These are phyloP conservation scores for Saccharum hybrid DNA, from an alignment of 202 grass and related monocot genomes.

Conservation along the genomic window DNA sequence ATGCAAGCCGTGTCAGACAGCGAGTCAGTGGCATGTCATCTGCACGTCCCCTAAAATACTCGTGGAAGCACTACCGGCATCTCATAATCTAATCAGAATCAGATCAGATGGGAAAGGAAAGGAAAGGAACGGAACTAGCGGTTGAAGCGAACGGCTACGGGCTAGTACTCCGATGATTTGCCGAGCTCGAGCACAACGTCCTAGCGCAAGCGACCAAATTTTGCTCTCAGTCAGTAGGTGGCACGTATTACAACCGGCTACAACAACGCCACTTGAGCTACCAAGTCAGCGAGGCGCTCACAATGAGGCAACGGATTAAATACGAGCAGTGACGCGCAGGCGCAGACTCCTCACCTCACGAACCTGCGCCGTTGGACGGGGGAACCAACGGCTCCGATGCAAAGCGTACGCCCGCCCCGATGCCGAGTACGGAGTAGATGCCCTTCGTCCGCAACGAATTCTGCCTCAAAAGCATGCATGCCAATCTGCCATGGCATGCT, in stretches of 20 bases:
- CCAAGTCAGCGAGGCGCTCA: conserved; percentile 32
- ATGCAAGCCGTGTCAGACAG: conserved; percentile 12
- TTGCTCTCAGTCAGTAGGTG: conserved; percentile 8
- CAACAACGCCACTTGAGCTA: conserved; percentile 49
- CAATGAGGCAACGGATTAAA: not conserved
- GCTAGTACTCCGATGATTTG: conserved; percentile 28
- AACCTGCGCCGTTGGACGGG: not conserved
- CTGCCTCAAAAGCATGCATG: not conserved
- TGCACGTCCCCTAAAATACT: conserved; percentile 16
- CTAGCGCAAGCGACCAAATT: conserved; percentile 39
- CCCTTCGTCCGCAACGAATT: too few relatives aligned
- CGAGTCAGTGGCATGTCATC: conserved; percentile 41
- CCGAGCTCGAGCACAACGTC: conserved; percentile 13
- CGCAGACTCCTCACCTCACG: too few relatives aligned
- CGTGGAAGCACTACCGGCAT: not conserved
- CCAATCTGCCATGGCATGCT: not conserved
- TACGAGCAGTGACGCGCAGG: not conserved
- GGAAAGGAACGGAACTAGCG: not conserved
- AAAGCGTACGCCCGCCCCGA: not conserved
- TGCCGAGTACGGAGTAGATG: not conserved
- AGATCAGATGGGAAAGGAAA: too few relatives aligned
- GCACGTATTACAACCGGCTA: conserved; percentile 34
- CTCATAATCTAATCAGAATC: not conserved
- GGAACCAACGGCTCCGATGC: conserved; percentile 11
- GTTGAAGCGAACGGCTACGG: conserved; percentile 34